Evolutionary conservation across 2,329 filamentous ascomycete species (phyloP).

Genomic region (Scytalidium sp.): DNA sequence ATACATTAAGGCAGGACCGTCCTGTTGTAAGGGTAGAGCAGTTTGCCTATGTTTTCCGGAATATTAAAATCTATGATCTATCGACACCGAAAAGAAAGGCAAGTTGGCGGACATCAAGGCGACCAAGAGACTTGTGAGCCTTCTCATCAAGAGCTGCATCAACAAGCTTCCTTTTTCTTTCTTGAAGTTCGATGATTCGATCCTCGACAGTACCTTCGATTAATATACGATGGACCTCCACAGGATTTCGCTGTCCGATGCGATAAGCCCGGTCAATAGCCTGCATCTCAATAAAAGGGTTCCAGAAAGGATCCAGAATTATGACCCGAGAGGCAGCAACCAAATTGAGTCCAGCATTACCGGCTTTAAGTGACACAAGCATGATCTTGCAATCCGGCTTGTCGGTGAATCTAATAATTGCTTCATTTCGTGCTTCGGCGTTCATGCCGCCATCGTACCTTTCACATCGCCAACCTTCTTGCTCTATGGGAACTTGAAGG

Average conservation of each 20-base stretch:
- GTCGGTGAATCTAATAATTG: constrained; percentile 64
- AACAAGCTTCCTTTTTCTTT: constrained; percentile 74
- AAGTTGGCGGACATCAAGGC: constrained; percentile 43
- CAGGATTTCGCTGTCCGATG: constrained; percentile 73
- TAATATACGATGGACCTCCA: constrained; percentile 78
- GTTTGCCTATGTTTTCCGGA: no score
- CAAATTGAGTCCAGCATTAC: constrained; percentile 83
- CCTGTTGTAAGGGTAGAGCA: no score
- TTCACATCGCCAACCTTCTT: constrained; percentile 46
- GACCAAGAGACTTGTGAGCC: constrained; percentile 61
- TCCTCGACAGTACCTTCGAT: constrained; percentile 81
- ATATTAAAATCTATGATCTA: neutral
- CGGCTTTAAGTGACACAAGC: constrained; percentile 75
- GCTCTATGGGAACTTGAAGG: constrained; percentile 66
- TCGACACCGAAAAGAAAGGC: constrained; percentile 25
- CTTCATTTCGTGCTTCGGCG: constrained; percentile 60
- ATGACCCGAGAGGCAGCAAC: constrained; percentile 81
- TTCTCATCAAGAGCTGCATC: constrained; percentile 77
- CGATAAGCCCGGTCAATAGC: constrained; percentile 87
- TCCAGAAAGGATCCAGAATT: constrained; percentile 93
- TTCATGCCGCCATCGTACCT: constrained; percentile 79
- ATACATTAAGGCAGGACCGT: no score
- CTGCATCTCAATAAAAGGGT: constrained; percentile 89
- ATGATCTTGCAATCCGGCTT: constrained; percentile 61
- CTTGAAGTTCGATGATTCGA: constrained; percentile 75